Evolutionary conservation across 257 asterid species (phyloP).

Genomic region (Ilex aquifolium): DNA sequence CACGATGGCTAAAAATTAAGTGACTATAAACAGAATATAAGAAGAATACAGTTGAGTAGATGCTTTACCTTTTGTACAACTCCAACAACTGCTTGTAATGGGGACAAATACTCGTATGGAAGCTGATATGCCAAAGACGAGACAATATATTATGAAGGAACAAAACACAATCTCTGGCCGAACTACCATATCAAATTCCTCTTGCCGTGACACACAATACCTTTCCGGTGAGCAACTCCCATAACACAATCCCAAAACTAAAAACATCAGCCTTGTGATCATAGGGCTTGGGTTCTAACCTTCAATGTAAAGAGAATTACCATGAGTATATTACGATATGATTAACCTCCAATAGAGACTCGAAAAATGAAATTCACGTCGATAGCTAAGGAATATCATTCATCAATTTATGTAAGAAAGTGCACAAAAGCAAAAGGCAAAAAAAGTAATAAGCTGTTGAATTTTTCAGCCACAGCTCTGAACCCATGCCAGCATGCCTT

Average conservation of each 20-base stretch:
- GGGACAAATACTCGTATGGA: conserved; percentile 91
- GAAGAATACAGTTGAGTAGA: conserved; percentile 4
- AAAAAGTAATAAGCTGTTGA: too few relatives aligned
- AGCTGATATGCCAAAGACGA: conserved; percentile 41
- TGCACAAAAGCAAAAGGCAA: too few relatives aligned
- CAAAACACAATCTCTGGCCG: not conserved
- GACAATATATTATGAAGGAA: not conserved
- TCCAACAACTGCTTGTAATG: conserved; percentile 98
- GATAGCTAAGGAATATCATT: too few relatives aligned
- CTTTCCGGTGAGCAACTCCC: conserved; percentile 97
- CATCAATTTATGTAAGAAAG: too few relatives aligned
- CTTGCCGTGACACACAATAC: conserved; percentile 22
- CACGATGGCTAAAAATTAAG: too few relatives aligned
- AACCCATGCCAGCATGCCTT: too few relatives aligned
- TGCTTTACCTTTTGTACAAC: conserved; percentile 89
- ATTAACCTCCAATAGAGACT: too few relatives aligned
- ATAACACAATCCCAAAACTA: conserved; percentile 86
- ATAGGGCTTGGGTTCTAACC: conserved; percentile 91
- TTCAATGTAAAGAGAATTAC: conserved; percentile 28
- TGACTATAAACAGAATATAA: not conserved
- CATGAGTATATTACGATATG: conserved; percentile 4
- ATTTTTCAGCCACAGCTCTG: too few relatives aligned
- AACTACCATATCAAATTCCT: too few relatives aligned
- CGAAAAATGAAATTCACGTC: too few relatives aligned
- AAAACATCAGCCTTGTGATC: conserved; percentile 94